Percentiles rank a stretch among this genome's conserved stretches.
These are phyloP conservation scores for Chlamydomonas incerta DNA, from an alignment of 139 green algal genomes.

Conservation along the genomic window DNA sequence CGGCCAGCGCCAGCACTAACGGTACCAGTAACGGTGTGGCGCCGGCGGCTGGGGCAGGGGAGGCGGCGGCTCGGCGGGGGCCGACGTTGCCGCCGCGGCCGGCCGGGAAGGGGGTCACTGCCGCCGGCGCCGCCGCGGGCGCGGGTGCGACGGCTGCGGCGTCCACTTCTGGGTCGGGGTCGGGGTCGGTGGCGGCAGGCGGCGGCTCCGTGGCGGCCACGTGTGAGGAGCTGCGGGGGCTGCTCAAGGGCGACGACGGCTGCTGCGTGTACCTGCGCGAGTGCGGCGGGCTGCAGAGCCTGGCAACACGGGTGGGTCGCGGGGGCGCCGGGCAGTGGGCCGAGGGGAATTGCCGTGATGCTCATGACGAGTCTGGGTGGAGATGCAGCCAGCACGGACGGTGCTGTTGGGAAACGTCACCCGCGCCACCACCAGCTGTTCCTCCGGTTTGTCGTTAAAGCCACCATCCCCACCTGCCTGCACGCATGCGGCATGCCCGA, in stretches of 20 bases:
- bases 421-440: neutral
- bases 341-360: too few species aligned
- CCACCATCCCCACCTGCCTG: too few species aligned
- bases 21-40: neutral
- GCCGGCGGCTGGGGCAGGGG: neutral
- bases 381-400: too few species aligned
- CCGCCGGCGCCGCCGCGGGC: neutral
- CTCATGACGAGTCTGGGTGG: too few species aligned
- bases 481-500: too few species aligned
- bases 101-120: neutral
- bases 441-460: too few species aligned
- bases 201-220: neutral
- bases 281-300: constrained; percentile 59
- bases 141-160: neutral
- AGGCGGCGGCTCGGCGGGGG: neutral
- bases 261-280: constrained; percentile 64
- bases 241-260: constrained; percentile 48
- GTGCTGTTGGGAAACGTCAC: too few species aligned
- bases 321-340: too few species aligned
- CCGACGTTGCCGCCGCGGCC: constrained; percentile 8
- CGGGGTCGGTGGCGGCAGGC: neutral
- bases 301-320: neutral
- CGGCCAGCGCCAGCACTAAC: too few species aligned
- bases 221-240: constrained; percentile 21
- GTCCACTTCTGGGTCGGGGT: neutral